Conservation (phyloP, 2,329 filamentous ascomycete species). For the Neonectria faginata region DNA sequence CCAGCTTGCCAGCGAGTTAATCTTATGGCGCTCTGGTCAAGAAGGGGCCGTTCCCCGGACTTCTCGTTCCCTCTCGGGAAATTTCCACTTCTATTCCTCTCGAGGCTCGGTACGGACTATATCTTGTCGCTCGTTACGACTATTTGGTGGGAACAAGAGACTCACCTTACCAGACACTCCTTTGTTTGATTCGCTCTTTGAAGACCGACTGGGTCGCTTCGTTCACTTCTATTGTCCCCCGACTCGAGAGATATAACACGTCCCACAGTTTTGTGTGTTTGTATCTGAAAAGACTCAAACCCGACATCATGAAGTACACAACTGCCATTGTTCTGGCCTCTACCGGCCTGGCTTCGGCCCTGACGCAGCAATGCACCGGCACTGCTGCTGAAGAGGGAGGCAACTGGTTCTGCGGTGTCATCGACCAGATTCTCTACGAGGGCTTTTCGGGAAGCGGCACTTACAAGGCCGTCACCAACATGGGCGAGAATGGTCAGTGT, state of each 20-base stretch:
- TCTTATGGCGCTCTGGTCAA: conserved; percentile 18
- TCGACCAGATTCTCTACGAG: conserved; percentile 75
- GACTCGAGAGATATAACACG: background rate
- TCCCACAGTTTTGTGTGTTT: background rate
- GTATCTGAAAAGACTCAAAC: background rate
- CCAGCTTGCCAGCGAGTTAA: conserved; percentile 31
- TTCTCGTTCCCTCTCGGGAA: conserved; percentile 1
- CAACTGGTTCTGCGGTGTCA: conserved; percentile 75
- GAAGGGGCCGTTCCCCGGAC: background rate
- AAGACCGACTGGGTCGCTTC: conserved; percentile 31
- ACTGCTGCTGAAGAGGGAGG: conserved; percentile 55
- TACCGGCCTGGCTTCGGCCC: conserved; percentile 47
- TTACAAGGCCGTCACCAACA: conserved; percentile 73
- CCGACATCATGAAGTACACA: conserved; percentile 48
- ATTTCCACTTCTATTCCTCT: conserved; percentile 31
- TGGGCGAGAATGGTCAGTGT: conserved; percentile 69
- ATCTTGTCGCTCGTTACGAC: conserved; percentile 26
- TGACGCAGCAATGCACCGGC: conserved; percentile 52
- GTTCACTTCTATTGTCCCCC: conserved; percentile 26
- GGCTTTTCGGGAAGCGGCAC: conserved; percentile 69
- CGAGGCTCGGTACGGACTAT: conserved; percentile 32
- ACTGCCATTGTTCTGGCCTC: conserved; percentile 45
- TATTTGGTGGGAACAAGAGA: background rate
- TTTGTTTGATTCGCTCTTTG: conserved; percentile 37
- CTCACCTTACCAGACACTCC: conserved; percentile 31